Conservation (phyloP, 208 protist species). For the Crithidia sp. region DNA sequence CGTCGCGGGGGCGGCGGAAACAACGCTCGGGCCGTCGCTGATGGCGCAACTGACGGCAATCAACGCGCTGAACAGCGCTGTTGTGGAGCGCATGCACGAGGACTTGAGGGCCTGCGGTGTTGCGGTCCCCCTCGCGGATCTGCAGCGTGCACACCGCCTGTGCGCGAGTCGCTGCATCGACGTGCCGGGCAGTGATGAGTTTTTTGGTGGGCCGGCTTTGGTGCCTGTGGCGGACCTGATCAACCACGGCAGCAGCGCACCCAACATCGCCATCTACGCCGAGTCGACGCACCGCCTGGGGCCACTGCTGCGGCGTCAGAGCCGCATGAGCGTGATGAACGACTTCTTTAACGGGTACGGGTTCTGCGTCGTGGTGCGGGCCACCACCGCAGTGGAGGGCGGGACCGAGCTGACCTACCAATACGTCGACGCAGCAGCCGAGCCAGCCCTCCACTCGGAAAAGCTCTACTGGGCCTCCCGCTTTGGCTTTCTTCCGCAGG, state of each 20-base stretch:
- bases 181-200: slow-evolving; percentile 50
- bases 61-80: slow-evolving; percentile 32
- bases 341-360: slow-evolving; percentile 27
- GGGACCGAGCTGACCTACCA: slow-evolving; percentile 66
- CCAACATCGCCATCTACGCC: slow-evolving; percentile 54
- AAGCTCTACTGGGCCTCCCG: slow-evolving; percentile 72
- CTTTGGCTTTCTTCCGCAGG: slow-evolving; percentile 57
- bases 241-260: slow-evolving; percentile 58
- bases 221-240: slow-evolving; percentile 83
- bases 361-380: slow-evolving; percentile 58
- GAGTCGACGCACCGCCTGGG: slow-evolving; percentile 22
- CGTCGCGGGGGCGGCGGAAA: slow-evolving; percentile 6
- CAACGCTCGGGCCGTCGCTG: slow-evolving; percentile 23
- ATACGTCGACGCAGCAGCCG: slow-evolving; percentile 50
- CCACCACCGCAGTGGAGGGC: slow-evolving; percentile 35
- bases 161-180: slow-evolving; percentile 82
- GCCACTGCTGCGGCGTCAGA: slow-evolving; percentile 23
- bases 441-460: slow-evolving; percentile 42
- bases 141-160: slow-evolving; percentile 49
- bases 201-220: slow-evolving; percentile 77
- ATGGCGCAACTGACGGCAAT: slow-evolving; percentile 37
- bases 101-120: slow-evolving; percentile 26
- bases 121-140: slow-evolving; percentile 27
- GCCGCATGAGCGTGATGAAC: slow-evolving; percentile 28
- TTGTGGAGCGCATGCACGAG: slow-evolving; percentile 28